Base-by-base conservation (phyloP, 768 basidiomycete genomes). In the Russula griseocarnosa region DNA sequence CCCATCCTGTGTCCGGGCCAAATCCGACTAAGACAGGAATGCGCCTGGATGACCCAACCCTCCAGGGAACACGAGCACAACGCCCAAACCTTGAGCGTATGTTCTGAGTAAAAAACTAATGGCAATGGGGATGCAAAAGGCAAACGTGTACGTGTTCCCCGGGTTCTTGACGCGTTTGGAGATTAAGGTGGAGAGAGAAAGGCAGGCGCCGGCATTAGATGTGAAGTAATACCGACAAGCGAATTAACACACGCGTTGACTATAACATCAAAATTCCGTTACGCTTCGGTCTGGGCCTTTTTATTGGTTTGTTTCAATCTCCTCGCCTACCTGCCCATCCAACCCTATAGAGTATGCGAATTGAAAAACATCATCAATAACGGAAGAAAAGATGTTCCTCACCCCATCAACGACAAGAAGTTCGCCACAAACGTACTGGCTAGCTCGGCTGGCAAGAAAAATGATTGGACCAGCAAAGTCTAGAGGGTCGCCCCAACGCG, bases 381-480 rank as follows among this genome's bases (percentile, higher is more conserved):
- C 36, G 36, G 54, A 53, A 59, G 42, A 55, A 26, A 38, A 67
- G 49, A 61, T 32, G 46, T n/a, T 20, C 75, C 86, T 78, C 69
- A 86, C 86, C 54, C 86, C 86, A 62, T 88, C 86, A 66, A 88
- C 86, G 47, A 86, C 79, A 38, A 88, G 69, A 26, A 83, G 75
- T 72, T 88, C 87, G 26, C 87, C 87, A 51, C 80, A 84, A n/a
- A 88, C 80, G 70, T 88, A 88, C 69, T 85, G 81, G 67, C 82
- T 83, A 2, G 85, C 87, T 58, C 72, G 72, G 65, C 83, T 83
- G 11, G 87, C 86, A 36, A 88, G 81, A 74, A 83, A 88, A 34
- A 88, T 79, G 61, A 84, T 74, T 8, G 84, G 84, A 14, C 87
- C 87, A 24, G 83, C 85, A 72, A 88, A 86, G 75, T 88, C 87